Percentiles rank a stretch among this genome's conserved stretches.
Conservation (phyloP, 345 rosid species). For the Psidium friedrichsthalianum region DNA sequence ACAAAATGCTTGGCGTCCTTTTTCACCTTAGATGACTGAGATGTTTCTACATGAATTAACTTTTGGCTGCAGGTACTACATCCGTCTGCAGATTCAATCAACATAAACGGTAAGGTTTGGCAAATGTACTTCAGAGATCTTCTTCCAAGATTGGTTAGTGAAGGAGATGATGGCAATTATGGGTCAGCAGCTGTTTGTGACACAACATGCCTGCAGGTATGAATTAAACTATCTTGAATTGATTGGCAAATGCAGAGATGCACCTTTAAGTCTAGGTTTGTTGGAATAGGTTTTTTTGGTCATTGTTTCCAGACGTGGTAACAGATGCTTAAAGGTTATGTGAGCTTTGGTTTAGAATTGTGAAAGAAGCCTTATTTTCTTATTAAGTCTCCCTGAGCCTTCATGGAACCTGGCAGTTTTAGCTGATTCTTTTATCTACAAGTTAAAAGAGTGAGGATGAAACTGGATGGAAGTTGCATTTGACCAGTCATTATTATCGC, state of each 20-base stretch:
- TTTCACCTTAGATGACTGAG: background rate
- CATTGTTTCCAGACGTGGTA: background rate
- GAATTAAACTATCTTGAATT: background rate
- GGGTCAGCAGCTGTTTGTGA: constrained; percentile 97
- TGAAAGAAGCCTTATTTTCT: background rate
- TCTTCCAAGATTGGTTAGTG: constrained; percentile 60
- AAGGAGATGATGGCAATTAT: constrained; percentile 86
- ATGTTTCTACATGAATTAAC: background rate
- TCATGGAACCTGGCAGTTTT: background rate
- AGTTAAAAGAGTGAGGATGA: background rate
- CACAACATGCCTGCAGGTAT: constrained; percentile 77
- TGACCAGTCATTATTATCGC: background rate
- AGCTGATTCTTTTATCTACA: background rate
- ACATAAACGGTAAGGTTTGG: constrained; percentile 73
- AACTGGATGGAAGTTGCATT: background rate
- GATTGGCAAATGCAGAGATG: background rate
- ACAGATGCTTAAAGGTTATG: background rate
- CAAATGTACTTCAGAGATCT: constrained; percentile 76
- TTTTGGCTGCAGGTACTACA: constrained; percentile 51
- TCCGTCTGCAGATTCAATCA: constrained; percentile 57
- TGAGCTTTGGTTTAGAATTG: background rate
- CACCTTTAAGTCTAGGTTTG: background rate
- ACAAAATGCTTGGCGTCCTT: background rate
- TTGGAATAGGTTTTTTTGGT: background rate
- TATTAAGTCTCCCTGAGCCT: background rate